Percentiles rank a stretch among this genome's conserved stretches.
Evolutionary conservation across 2,329 filamentous ascomycete genomes (phyloP).

Genomic region (Aaosphaeria arxii): DNA sequence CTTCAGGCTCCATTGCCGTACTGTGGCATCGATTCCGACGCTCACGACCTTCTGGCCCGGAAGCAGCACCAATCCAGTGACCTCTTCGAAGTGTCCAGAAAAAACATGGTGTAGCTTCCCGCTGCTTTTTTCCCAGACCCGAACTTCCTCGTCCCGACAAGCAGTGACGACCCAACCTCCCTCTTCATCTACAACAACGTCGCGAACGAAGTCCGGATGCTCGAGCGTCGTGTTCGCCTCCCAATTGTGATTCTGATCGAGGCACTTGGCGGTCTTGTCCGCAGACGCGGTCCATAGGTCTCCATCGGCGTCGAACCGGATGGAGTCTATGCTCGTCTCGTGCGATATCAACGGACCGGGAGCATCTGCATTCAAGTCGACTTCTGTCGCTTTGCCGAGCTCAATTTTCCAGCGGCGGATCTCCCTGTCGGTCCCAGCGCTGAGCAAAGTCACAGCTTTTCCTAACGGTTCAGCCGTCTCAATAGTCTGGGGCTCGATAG

Average conservation of each 20-base stretch:
- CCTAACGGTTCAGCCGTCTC: slow-evolving; percentile 17
- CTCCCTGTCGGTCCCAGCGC: slow-evolving; percentile 61
- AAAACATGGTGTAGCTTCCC: slow-evolving; percentile 73
- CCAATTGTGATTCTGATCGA: slow-evolving; percentile 68
- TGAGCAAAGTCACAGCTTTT: slow-evolving; percentile 60
- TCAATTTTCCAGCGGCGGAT: slow-evolving; percentile 73
- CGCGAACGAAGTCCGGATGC: slow-evolving; percentile 89
- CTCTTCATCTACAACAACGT: slow-evolving; percentile 66
- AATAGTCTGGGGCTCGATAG: slow-evolving; percentile 60
- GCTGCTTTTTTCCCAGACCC: slow-evolving; percentile 76
- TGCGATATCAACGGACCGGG: slow-evolving; percentile 68
- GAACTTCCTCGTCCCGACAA: slow-evolving; percentile 86
- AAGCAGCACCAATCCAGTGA: slow-evolving; percentile 74
- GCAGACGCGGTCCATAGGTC: slow-evolving; percentile 93
- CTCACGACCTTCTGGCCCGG: slow-evolving; percentile 62
- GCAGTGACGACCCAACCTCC: slow-evolving; percentile 81
- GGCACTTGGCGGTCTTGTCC: slow-evolving; percentile 81
- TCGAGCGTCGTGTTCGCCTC: slow-evolving; percentile 66
- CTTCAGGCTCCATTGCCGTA: slow-evolving; percentile 77
- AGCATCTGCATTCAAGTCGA: slow-evolving; percentile 30
- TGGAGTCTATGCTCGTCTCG: slow-evolving; percentile 83
- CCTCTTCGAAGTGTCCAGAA: slow-evolving; percentile 87
- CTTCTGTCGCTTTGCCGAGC: slow-evolving; percentile 16
- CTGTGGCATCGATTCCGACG: slow-evolving; percentile 84
- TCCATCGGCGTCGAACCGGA: slow-evolving; percentile 68